Conservation (phyloP, 352 stramenopile genomes). For the Globisporangium echinulatum region DNA sequence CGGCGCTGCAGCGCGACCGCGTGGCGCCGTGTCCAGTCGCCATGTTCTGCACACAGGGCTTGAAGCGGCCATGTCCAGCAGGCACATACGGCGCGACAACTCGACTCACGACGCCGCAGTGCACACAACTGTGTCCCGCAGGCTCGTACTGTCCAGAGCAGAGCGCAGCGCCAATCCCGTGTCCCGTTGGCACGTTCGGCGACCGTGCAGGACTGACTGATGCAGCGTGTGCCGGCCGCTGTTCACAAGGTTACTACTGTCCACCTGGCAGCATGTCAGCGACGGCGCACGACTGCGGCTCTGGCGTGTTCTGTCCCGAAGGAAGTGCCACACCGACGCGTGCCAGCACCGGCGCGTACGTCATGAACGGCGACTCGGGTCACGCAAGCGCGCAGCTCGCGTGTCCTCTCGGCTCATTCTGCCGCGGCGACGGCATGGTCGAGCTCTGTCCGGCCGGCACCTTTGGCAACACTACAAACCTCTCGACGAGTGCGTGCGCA, state of each 20-base stretch:
- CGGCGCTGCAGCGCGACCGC: constrained; percentile 17
- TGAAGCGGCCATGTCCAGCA: constrained; percentile 31
- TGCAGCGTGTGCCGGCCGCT: constrained; percentile 49
- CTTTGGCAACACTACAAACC: constrained; percentile 40
- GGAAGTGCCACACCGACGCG: constrained; percentile 22
- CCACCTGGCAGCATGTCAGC: constrained; percentile 39
- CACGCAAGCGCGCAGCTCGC: constrained; percentile 6
- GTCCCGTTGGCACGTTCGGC: constrained; percentile 55
- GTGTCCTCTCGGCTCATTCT: constrained; percentile 46
- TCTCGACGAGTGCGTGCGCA: constrained; percentile 37
- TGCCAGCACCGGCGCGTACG: constrained; percentile 20
- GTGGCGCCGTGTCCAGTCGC: constrained; percentile 38
- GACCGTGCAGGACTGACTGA: constrained; percentile 24
- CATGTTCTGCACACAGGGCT: constrained; percentile 52
- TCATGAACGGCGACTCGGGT: constrained; percentile 26
- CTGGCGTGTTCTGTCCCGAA: constrained; percentile 29
- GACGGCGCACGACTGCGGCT: constrained; percentile 29
- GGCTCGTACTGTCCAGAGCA: constrained; percentile 53
- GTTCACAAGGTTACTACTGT: constrained; percentile 56
- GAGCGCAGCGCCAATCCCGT: constrained; percentile 22
- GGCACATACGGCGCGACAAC: constrained; percentile 37
- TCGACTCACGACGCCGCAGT: constrained; percentile 22
- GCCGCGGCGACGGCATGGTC: constrained; percentile 26
- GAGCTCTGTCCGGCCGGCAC: constrained; percentile 49
- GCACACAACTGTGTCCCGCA: constrained; percentile 40